Percentiles rank a stretch among this genome's conserved stretches.
These are phyloP conservation scores for Scenedesmus sp. DNA, from an alignment of 163 green algal genomes.

Conservation along the genomic window DNA sequence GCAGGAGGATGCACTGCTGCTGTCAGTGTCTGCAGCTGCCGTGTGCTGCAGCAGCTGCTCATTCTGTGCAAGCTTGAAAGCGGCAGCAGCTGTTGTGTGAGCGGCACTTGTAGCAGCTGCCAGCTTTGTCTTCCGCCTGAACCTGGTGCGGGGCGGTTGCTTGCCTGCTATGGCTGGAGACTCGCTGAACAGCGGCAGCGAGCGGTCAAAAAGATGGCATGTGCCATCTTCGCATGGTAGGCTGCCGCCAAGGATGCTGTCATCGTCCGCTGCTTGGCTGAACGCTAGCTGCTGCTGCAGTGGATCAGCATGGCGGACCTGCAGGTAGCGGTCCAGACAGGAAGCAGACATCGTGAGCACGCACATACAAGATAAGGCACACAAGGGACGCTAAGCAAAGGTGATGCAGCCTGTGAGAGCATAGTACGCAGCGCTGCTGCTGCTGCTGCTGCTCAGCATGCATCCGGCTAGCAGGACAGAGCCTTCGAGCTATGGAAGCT, in stretches of 20 bases:
- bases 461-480: no score
- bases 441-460: neutral
- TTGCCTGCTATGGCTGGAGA: conserved; percentile 41
- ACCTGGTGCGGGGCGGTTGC: conserved; percentile 10
- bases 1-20: conserved; percentile 22
- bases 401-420: neutral
- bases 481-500: no score
- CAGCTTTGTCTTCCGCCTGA: neutral
- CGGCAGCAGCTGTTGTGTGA: neutral
- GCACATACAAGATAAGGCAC: neutral
- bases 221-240: conserved; percentile 7
- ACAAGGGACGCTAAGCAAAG: neutral
- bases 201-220: neutral
- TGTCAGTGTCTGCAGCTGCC: neutral
- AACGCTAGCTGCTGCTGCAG: conserved; percentile 16
- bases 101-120: neutral
- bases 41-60: neutral
- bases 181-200: conserved; percentile 36
- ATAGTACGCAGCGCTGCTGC: neutral
- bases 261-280: neutral
- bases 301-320: neutral
- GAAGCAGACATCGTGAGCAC: neutral
- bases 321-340: neutral
- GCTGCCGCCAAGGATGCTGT: conserved; percentile 24
- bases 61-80: neutral